Base-by-base conservation (phyloP, 495 filamentous ascomycete genomes). In the Cercophora scortea region DNA sequence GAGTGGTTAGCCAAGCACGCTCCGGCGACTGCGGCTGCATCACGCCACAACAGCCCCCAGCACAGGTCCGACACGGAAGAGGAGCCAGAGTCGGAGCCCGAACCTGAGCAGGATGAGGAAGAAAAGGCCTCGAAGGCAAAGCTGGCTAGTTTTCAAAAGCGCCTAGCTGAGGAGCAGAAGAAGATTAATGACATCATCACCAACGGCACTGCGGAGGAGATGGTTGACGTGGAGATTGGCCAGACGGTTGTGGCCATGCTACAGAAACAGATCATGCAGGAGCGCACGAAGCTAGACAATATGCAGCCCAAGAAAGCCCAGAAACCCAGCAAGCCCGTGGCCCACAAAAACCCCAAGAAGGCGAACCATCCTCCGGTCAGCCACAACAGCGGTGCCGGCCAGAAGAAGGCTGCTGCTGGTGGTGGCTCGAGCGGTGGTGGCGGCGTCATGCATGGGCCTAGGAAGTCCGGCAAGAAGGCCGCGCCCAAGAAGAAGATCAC, bases 1-100 rank as follows among this genome's bases (percentile, higher is more conserved):
- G 75, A 81, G 11, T 96, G 88, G 76, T 77, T 95, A 60, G 80
- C 84, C 11, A 76, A 82, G 42, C 83, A 96, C 60, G 78, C 82
- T 18, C 89, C 84, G 15, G 77, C 78, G 38, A 76, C 67, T 25
- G 42, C 66, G 41, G 42, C 47, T 17, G 50, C 50, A 0, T 55
- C 58, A 1, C 43, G 54, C 19, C 52, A 44, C 15, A 25, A 47
- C n/a, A 62, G 66, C 42, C 62, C 71, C 51, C 63, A 65, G 49
- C 42, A 61, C 70, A 47, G 82, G 67, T 81, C 81, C 12, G 86
- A 90, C 0, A 83, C 87, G 75, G 54, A 84, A 69, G 41, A 73
- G 25, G 70, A 68, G 4, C 61, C 62, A 35, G 71, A 73, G 17
- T 64, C 62, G 0, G 74, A 73, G 7, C 59, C 47, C 12, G 66